These are phyloP conservation scores for Croton laevigatus DNA, from an alignment of 441 rosid species.

Conservation along the genomic window DNA sequence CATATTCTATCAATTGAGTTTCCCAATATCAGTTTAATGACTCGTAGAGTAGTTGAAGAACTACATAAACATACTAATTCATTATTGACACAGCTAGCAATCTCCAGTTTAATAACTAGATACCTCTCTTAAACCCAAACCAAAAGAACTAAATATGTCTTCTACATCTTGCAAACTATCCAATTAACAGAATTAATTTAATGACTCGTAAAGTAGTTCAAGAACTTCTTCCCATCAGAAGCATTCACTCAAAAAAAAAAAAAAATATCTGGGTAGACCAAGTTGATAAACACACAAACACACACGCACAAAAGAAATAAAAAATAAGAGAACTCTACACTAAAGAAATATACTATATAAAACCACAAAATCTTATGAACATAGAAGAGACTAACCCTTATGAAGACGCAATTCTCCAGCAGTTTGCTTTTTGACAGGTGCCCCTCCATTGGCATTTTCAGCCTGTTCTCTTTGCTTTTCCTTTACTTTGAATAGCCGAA, in stretches of 20 bases:
- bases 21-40: neutral
- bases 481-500: conserved; percentile 88
- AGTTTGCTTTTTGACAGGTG: conserved; percentile 67
- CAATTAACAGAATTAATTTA: neutral
- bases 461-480: conserved; percentile 88
- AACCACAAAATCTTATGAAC: neutral
- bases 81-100: neutral
- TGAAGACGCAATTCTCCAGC: conserved; percentile 96
- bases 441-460: conserved; percentile 66
- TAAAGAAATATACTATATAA: neutral
- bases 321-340: neutral
- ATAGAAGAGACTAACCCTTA: conserved; percentile 50
- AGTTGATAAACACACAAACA: neutral
- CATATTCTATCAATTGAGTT: neutral
- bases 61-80: neutral
- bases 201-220: no score
- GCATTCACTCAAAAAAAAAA: neutral
- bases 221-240: neutral
- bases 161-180: neutral
- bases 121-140: conserved; percentile 3
- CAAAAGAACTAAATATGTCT: neutral
- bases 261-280: neutral
- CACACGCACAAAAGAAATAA: no score
- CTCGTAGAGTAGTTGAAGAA: neutral
- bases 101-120: neutral